These are phyloP conservation scores for Aureobasidium sp. DNA, from an alignment of 2,329 filamentous ascomycete species.

Conservation along the genomic window DNA sequence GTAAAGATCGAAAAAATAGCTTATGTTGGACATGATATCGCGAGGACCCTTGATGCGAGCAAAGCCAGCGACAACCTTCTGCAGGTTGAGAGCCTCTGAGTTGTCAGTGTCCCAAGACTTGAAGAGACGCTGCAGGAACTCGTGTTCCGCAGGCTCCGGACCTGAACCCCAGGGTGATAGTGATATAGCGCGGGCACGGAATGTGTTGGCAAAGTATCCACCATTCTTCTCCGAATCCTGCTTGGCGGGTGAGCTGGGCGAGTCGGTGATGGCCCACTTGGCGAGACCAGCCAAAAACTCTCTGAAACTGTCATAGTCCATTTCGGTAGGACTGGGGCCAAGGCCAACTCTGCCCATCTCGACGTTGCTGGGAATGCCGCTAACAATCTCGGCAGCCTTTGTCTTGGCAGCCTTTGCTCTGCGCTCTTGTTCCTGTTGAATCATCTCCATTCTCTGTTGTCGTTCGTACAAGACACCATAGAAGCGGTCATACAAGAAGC, in stretches of 20 bases:
- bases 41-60: conserved; percentile 85
- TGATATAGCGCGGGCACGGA: conserved; percentile 32
- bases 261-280: conserved; percentile 88
- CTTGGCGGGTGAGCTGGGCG: conserved; percentile 52
- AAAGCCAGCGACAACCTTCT: conserved; percentile 85
- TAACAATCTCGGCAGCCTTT: conserved; percentile 43
- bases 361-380: conserved; percentile 42
- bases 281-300: conserved; percentile 83
- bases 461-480: conserved; percentile 87
- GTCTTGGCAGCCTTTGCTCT: conserved; percentile 53
- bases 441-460: conserved; percentile 69
- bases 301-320: conserved; percentile 95
- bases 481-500: conserved; percentile 87
- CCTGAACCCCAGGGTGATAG: conserved; percentile 49
- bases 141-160: conserved; percentile 77
- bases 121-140: conserved; percentile 85
- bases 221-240: conserved; percentile 45
- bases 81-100: conserved; percentile 68
- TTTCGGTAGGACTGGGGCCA: conserved; percentile 79
- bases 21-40: conserved; percentile 97
- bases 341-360: conserved; percentile 83
- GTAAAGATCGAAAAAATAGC: conserved; percentile 95
- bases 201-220: conserved; percentile 46
- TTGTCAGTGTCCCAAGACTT: conserved; percentile 77
- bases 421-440: conserved; percentile 55